Conservation (phyloP, 1,284 basidiomycete species). For the Sporisorium sorghi region DNA sequence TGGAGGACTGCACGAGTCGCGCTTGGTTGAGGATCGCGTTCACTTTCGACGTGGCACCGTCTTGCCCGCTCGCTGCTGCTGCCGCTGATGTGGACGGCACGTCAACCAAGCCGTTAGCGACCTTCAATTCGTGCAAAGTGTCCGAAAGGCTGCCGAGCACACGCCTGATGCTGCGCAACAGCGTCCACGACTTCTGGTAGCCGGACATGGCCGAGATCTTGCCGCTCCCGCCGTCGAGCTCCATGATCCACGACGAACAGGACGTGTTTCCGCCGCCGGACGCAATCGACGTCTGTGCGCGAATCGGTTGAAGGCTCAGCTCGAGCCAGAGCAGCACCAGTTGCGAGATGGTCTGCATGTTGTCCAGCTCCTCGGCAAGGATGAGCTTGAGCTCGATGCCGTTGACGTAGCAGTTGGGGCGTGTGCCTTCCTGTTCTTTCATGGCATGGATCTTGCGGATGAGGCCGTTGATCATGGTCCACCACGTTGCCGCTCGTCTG, state of each 20-base stretch:
- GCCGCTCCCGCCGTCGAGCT: slow-evolving; percentile 27
- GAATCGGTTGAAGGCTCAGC: slow-evolving; percentile 5
- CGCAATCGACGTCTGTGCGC: neutral
- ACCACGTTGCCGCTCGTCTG: slow-evolving; percentile 34
- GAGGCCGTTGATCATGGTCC: slow-evolving; percentile 15
- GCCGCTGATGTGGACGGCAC: too few species aligned
- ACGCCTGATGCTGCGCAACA: slow-evolving; percentile 7
- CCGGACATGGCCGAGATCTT: slow-evolving; percentile 12
- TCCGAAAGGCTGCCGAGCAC: slow-evolving; percentile 17
- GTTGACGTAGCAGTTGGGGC: slow-evolving; percentile 19
- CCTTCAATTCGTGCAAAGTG: slow-evolving; percentile 2
- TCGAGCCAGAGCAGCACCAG: slow-evolving; percentile 35
- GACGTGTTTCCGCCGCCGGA: too few species aligned
- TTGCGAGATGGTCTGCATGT: slow-evolving; percentile 29
- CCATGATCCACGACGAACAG: slow-evolving; percentile 6
- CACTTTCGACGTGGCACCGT: neutral
- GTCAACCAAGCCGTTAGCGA: neutral
- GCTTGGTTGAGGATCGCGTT: neutral
- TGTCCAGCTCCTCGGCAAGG: slow-evolving; percentile 21
- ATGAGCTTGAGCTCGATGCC: slow-evolving; percentile 21
- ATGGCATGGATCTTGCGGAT: slow-evolving; percentile 11
- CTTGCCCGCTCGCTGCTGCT: neutral
- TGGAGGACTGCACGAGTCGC: neutral
- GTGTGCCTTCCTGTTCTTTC: neutral
- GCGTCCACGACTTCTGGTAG: neutral